Percentiles rank a stretch among this genome's conserved stretches.
Evolutionary conservation across 768 basidiomycete species (phyloP).

Genomic region (Tremella yokohamensis): DNA sequence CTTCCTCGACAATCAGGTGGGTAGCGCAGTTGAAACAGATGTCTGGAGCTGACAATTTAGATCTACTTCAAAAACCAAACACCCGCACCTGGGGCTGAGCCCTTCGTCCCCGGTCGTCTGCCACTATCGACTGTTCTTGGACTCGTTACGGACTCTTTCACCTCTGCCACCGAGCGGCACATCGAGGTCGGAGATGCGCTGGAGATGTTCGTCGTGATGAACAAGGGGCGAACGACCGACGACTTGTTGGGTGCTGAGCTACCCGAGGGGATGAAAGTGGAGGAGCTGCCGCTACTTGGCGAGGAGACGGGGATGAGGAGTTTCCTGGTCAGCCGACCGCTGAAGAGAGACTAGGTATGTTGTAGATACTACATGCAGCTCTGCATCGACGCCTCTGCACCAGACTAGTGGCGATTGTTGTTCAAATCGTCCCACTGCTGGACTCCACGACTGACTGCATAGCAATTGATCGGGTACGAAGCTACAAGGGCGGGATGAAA

Average conservation of each 20-base stretch:
- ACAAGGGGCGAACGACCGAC: conserved; percentile 63
- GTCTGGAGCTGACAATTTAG: conserved; percentile 54
- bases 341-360: conserved; percentile 42
- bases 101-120: conserved; percentile 67
- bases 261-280: conserved; percentile 35
- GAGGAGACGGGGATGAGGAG: conserved; percentile 38
- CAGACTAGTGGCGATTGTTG: no score
- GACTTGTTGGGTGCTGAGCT: conserved; percentile 48
- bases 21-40: conserved; percentile 39
- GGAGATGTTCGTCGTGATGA: conserved; percentile 82
- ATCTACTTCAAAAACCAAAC: conserved; percentile 97
- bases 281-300: conserved; percentile 42
- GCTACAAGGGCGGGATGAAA: no score
- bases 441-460: no score
- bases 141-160: conserved; percentile 93
- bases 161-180: conserved; percentile 94
- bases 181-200: conserved; percentile 98
- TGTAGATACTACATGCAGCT: no score
- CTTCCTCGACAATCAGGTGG: conserved; percentile 95
- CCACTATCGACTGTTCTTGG: conserved; percentile 73
- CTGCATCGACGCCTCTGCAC: no score
- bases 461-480: no score
- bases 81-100: conserved; percentile 65
- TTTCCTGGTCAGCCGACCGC: conserved; percentile 31
- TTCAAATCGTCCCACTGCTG: no score